A percentile compares a stretch with the other conserved stretches of the same genome.
Evolutionary conservation across 345 rosid species (phyloP).

Genomic region (Ceriops decandra): DNA sequence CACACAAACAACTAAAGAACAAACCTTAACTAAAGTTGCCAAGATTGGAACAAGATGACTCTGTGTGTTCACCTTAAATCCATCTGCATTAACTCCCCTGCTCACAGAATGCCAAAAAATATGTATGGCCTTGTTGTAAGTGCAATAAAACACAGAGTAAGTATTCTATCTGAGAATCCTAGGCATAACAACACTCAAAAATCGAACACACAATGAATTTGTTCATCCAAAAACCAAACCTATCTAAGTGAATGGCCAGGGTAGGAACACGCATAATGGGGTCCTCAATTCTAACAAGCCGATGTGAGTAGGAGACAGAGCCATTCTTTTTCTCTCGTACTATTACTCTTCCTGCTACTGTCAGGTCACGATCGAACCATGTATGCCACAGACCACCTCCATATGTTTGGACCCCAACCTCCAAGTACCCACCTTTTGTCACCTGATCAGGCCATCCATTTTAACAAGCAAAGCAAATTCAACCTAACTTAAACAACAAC

Average conservation of each 20-base stretch:
- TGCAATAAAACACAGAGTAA: not conserved
- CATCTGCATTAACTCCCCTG: constrained; percentile 76
- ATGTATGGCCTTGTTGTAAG: not conserved
- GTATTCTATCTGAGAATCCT: not conserved
- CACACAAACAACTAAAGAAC: not conserved
- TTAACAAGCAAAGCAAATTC: not conserved
- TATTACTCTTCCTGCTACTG: constrained; percentile 85
- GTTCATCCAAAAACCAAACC: constrained; percentile 36
- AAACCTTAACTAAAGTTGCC: constrained; percentile 81
- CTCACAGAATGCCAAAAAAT: constrained; percentile 12
- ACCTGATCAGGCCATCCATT: constrained; percentile 44
- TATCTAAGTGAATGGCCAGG: constrained; percentile 89
- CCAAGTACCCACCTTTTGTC: constrained; percentile 69
- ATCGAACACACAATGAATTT: not conserved
- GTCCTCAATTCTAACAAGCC: constrained; percentile 67
- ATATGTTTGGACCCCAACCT: constrained; percentile 88
- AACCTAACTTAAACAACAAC: not conserved
- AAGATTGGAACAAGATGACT: constrained; percentile 75
- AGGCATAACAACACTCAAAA: not conserved
- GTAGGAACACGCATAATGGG: constrained; percentile 95
- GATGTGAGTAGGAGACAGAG: constrained; percentile 59
- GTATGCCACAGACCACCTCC: constrained; percentile 98
- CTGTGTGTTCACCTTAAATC: constrained; percentile 91
- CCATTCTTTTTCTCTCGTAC: constrained; percentile 55
- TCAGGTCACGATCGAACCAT: constrained; percentile 99